Conservation (phyloP, 352 stramenopile species). For the Phytophthora capsici region DNA sequence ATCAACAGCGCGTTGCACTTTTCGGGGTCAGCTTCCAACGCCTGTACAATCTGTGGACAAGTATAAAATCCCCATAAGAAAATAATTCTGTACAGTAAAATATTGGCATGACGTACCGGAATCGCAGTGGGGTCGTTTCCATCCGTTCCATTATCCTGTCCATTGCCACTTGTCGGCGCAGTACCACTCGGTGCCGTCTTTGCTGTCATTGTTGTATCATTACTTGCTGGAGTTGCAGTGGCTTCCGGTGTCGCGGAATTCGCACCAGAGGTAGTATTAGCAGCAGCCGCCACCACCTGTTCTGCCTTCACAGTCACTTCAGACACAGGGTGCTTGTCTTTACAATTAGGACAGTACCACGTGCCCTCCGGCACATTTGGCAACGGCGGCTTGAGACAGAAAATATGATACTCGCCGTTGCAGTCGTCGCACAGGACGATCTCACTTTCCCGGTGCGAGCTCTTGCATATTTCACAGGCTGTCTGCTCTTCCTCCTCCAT, state of each 20-base stretch:
- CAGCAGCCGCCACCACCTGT: not conserved
- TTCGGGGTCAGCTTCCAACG: constrained; percentile 45
- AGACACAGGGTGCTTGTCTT: constrained; percentile 4
- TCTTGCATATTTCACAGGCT: constrained; percentile 52
- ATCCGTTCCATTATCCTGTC: not conserved
- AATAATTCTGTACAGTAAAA: not conserved
- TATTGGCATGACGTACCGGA: constrained; percentile 6
- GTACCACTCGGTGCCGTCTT: not conserved
- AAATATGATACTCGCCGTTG: constrained; percentile 66
- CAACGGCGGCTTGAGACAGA: constrained; percentile 62
- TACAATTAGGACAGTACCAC: constrained; percentile 69
- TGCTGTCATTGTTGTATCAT: not conserved
- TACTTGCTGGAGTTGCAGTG: not conserved
- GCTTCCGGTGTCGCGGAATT: not conserved
- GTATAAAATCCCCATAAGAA: not conserved
- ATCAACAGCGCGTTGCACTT: constrained; percentile 63
- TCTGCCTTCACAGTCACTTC: constrained; percentile 33
- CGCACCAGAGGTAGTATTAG: not conserved
- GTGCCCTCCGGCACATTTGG: constrained; percentile 45
- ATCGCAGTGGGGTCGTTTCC: constrained; percentile 28
- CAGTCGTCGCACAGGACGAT: constrained; percentile 68
- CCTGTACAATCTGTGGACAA: constrained; percentile 44
- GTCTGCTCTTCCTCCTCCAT: constrained; percentile 37
- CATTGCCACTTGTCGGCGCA: not conserved
- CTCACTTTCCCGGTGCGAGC: constrained; percentile 43